Percentiles rank a stretch among this genome's conserved stretches.
Evolutionary conservation across 345 rosid genomes (phyloP).

Genomic region (Orychophragmus violaceus): DNA sequence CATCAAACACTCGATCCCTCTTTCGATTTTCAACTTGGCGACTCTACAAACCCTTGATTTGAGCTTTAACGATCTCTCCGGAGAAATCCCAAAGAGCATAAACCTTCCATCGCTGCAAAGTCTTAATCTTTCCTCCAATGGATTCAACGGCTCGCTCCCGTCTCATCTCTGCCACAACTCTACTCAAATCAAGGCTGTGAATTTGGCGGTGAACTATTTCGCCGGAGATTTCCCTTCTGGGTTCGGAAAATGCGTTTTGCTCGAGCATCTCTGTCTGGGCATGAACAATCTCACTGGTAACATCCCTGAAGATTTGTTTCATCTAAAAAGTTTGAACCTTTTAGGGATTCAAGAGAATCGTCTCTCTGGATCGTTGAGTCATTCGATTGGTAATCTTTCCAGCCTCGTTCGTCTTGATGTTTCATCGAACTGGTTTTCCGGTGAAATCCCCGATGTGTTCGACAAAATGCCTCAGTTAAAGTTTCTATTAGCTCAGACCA

Average conservation of each 20-base stretch:
- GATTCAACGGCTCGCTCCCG: conserved; percentile 42
- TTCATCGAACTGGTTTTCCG: conserved; percentile 47
- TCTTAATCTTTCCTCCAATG: conserved; percentile 49
- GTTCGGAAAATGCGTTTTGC: conserved; percentile 37
- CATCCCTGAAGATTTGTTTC: conserved; percentile 43
- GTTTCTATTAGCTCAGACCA: conserved; percentile 44
- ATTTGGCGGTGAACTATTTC: conserved; percentile 52
- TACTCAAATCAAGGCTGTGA: conserved; percentile 24
- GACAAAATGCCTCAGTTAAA: conserved; percentile 23
- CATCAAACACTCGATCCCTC: conserved; percentile 46
- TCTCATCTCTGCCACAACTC: conserved; percentile 48
- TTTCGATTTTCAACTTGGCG: conserved; percentile 40
- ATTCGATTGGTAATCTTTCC: conserved; percentile 37
- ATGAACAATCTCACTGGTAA: conserved; percentile 54
- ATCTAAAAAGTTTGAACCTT: conserved; percentile 34
- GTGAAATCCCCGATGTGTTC: conserved; percentile 62
- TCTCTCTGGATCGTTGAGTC: conserved; percentile 46
- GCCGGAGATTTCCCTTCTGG: conserved; percentile 44
- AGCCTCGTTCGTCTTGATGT: conserved; percentile 50
- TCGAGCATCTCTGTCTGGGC: conserved; percentile 54
- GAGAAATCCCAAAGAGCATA: conserved; percentile 36
- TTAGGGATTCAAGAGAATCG: conserved; percentile 49
- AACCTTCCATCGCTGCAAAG: conserved; percentile 39
- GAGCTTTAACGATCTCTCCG: conserved; percentile 49
- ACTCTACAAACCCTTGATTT: conserved; percentile 47